Evolutionary conservation across 495 filamentous ascomycete species (phyloP).

Genomic region (Neurospora sp.): DNA sequence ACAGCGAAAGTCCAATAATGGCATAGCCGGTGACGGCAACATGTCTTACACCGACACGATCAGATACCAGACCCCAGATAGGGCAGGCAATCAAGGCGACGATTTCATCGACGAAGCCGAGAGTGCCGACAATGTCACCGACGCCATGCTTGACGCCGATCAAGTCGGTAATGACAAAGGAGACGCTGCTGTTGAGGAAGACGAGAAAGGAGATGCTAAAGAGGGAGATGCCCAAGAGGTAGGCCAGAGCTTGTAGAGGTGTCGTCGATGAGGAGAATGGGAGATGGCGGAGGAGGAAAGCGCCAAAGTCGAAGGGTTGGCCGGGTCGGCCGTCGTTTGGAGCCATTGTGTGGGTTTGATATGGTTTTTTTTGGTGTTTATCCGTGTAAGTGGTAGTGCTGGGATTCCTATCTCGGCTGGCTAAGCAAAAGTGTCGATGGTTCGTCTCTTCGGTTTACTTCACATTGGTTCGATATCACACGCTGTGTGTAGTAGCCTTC

Average conservation of each 20-base stretch:
- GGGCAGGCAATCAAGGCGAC: slow-evolving; percentile 87
- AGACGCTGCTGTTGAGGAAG: slow-evolving; percentile 88
- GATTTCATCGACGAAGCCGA: slow-evolving; percentile 93
- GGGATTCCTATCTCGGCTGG: not conserved
- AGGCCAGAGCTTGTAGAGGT: slow-evolving; percentile 65
- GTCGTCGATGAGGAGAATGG: slow-evolving; percentile 52
- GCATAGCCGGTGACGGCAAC: slow-evolving; percentile 70
- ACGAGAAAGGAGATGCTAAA: slow-evolving; percentile 97
- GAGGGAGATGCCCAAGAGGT: slow-evolving; percentile 79
- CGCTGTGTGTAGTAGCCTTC: not conserved
- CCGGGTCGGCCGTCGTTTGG: not conserved
- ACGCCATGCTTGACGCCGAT: slow-evolving; percentile 67
- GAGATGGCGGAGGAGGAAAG: slow-evolving; percentile 31
- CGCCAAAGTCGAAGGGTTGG: not conserved
- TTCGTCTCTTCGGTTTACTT: not conserved
- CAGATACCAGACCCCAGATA: slow-evolving; percentile 82
- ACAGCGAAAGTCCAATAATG: slow-evolving; percentile 65
- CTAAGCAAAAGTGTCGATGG: not conserved
- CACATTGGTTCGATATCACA: not conserved
- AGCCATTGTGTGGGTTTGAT: not conserved
- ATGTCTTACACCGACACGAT: slow-evolving; percentile 76
- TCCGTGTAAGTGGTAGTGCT: not conserved
- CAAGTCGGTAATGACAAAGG: slow-evolving; percentile 88
- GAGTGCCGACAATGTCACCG: slow-evolving; percentile 82
- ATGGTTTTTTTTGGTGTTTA: not conserved